Evolutionary conservation across 2,329 filamentous ascomycete species (phyloP).

Genomic region (Colletotrichum sojae): DNA sequence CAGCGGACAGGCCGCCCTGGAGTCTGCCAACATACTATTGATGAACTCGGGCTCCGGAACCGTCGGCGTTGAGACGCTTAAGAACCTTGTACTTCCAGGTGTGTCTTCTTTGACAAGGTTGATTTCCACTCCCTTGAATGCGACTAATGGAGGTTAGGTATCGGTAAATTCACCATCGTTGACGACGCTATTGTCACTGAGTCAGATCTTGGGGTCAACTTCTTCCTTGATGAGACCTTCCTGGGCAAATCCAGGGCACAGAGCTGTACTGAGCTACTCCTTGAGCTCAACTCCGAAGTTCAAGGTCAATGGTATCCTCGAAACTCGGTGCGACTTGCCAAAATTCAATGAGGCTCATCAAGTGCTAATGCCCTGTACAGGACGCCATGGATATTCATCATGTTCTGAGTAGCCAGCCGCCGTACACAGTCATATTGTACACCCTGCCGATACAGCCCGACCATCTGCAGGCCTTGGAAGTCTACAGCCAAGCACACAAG

Average conservation of each 20-base stretch:
- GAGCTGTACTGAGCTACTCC: slow-evolving; percentile 81
- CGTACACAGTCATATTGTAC: slow-evolving; percentile 70
- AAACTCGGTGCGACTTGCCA: slow-evolving; percentile 54
- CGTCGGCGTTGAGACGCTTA: slow-evolving; percentile 90
- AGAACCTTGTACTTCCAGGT: slow-evolving; percentile 96
- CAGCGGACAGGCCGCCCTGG: slow-evolving; percentile 89
- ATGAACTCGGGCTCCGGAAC: slow-evolving; percentile 90
- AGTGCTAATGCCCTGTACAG: slow-evolving; percentile 39
- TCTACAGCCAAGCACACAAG: slow-evolving; percentile 66
- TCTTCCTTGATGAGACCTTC: slow-evolving; percentile 88
- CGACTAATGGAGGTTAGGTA: slow-evolving; percentile 65
- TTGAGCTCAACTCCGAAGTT: slow-evolving; percentile 95
- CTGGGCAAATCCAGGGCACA: slow-evolving; percentile 84
- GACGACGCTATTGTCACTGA: slow-evolving; percentile 85
- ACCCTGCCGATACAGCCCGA: slow-evolving; percentile 63
- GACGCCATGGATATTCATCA: slow-evolving; percentile 53
- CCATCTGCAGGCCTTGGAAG: slow-evolving; percentile 60
- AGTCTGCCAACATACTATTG: slow-evolving; percentile 91
- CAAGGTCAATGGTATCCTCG: slow-evolving; percentile 78
- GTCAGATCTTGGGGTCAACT: slow-evolving; percentile 93
- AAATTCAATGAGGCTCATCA: slow-evolving; percentile 32
- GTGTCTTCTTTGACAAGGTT: slow-evolving; percentile 41
- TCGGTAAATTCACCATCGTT: slow-evolving; percentile 92
- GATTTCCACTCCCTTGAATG: not conserved
- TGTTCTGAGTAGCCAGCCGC: slow-evolving; percentile 56